Percentiles rank a stretch among this genome's conserved stretches.
phyloP scores from a whole-genome alignment of 2,329 filamentous ascomycete genomes.

The Diplodia corticola region DNA sequence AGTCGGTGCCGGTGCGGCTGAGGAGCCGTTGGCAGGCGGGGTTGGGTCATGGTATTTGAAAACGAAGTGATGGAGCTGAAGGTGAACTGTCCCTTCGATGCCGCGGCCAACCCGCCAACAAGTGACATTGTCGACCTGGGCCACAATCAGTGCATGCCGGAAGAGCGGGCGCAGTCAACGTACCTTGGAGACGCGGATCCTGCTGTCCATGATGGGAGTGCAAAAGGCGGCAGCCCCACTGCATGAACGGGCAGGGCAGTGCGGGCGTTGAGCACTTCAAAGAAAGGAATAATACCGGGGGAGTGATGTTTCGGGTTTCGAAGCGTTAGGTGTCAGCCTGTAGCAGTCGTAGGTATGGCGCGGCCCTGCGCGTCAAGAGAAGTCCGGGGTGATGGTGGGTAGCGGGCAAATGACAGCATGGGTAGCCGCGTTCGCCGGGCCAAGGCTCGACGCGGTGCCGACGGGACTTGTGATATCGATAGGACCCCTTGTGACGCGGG shows the following conservation, averaged over 20 bases:
- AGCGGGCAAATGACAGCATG: slow-evolving; percentile 22
- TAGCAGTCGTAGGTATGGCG: slow-evolving; percentile 1
- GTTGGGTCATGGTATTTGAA: slow-evolving; percentile 57
- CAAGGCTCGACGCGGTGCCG: slow-evolving; percentile 14
- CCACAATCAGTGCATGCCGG: slow-evolving; percentile 19
- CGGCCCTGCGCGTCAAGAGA: slow-evolving; percentile 8
- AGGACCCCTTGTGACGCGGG: slow-evolving; percentile 15
- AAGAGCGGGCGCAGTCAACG: slow-evolving; percentile 19
- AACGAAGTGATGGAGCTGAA: slow-evolving; percentile 65
- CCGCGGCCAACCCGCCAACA: slow-evolving; percentile 58
- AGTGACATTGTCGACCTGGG: slow-evolving; percentile 62
- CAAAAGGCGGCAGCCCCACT: slow-evolving; percentile 20
- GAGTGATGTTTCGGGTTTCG: not conserved
- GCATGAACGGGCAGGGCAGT: slow-evolving; percentile 6
- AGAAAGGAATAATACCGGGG: not conserved
- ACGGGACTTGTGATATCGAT: slow-evolving; percentile 16
- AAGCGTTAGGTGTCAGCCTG: slow-evolving; percentile 6
- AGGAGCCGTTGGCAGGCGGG: slow-evolving; percentile 36
- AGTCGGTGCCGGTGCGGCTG: slow-evolving; percentile 40
- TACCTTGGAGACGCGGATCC: slow-evolving; percentile 50
- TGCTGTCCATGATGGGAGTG: slow-evolving; percentile 40
- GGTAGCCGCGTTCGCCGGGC: slow-evolving; percentile 9
- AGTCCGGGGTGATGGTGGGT: slow-evolving; percentile 15
- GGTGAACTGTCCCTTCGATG: slow-evolving; percentile 60
- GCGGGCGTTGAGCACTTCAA: not conserved